Percentiles rank a stretch among this genome's conserved stretches.
These are phyloP conservation scores for Aureobasidium pullulans DNA, from an alignment of 2,329 filamentous ascomycete genomes.

Conservation along the genomic window DNA sequence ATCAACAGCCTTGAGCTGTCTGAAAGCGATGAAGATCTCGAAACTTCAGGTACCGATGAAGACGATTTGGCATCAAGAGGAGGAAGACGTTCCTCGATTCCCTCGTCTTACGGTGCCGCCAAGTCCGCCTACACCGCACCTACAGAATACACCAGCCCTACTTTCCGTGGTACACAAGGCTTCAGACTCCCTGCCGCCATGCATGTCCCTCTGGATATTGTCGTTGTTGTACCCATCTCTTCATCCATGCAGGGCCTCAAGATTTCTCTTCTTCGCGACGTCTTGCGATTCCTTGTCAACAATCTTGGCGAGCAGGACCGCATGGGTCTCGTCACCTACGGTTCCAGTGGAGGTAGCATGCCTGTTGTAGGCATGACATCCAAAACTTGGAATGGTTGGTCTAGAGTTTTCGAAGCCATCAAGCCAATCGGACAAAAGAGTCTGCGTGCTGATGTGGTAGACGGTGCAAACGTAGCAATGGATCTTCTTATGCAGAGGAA, in stretches of 20 bases:
- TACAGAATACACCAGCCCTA: constrained; percentile 80
- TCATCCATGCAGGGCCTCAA: constrained; percentile 99
- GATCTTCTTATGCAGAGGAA: constrained; percentile 97
- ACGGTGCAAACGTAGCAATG: constrained; percentile 97
- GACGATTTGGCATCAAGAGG: constrained; percentile 57
- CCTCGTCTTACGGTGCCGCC: constrained; percentile 69
- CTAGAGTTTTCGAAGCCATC: constrained; percentile 76
- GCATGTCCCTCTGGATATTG: constrained; percentile 89
- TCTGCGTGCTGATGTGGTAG: constrained; percentile 89
- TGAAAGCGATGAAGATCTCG: constrained; percentile 64
- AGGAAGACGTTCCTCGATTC: constrained; percentile 67
- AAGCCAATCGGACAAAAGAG: constrained; percentile 95
- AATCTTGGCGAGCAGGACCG: constrained; percentile 87
- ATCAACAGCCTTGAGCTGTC: constrained; percentile 61
- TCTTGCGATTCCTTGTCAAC: constrained; percentile 83
- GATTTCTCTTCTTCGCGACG: constrained; percentile 87
- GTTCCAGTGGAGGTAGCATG: constrained; percentile 85
- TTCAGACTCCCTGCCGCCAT: constrained; percentile 45
- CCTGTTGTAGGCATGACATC: constrained; percentile 97
- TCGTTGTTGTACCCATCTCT: constrained; percentile 93
- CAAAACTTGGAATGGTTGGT: constrained; percentile 89
- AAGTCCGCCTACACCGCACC: constrained; percentile 82
- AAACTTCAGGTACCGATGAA: constrained; percentile 77
- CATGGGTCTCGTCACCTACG: constrained; percentile 96
- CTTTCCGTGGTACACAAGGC: constrained; percentile 35